Conservation (phyloP, 2,329 filamentous ascomycete species). For the Paecilomyces niveus region DNA sequence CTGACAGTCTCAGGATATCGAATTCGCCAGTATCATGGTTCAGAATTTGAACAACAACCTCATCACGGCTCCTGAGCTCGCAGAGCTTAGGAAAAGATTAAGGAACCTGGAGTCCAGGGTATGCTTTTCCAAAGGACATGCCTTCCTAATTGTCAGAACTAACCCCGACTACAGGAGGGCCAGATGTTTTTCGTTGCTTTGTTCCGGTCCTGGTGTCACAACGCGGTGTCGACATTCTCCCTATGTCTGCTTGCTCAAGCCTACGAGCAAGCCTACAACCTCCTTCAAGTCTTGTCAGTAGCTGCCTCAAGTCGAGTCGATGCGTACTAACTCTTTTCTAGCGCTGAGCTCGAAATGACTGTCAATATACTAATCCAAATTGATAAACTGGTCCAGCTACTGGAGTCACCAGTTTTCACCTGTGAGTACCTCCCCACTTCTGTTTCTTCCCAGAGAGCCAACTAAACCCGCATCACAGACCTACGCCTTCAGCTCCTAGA, state of each 20-base stretch:
- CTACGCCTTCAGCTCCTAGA: conserved; percentile 90
- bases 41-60: conserved; percentile 99
- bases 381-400: conserved; percentile 91
- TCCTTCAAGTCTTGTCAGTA: conserved; percentile 85
- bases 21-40: conserved; percentile 99
- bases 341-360: conserved; percentile 95
- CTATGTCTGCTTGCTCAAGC: conserved; percentile 91
- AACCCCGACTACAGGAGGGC: conserved; percentile 57
- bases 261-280: conserved; percentile 94
- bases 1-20: conserved; percentile 57
- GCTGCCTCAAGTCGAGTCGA: not conserved
- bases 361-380: conserved; percentile 98
- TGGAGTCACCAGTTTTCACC: conserved; percentile 96
- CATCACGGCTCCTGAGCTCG: conserved; percentile 90
- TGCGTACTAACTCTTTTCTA: conserved; percentile 33
- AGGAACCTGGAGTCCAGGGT: conserved; percentile 84
- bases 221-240: conserved; percentile 95
- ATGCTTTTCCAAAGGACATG: conserved; percentile 9
- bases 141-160: conserved; percentile 3
- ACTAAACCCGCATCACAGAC: conserved; percentile 48
- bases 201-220: conserved; percentile 97
- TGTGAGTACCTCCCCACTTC: conserved; percentile 50
- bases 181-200: conserved; percentile 92
- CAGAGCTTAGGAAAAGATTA: conserved; percentile 81
- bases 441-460: conserved; percentile 5